phyloP scores from a whole-genome alignment of 2,329 filamentous ascomycete species.

The Geosmithia putterillii region DNA sequence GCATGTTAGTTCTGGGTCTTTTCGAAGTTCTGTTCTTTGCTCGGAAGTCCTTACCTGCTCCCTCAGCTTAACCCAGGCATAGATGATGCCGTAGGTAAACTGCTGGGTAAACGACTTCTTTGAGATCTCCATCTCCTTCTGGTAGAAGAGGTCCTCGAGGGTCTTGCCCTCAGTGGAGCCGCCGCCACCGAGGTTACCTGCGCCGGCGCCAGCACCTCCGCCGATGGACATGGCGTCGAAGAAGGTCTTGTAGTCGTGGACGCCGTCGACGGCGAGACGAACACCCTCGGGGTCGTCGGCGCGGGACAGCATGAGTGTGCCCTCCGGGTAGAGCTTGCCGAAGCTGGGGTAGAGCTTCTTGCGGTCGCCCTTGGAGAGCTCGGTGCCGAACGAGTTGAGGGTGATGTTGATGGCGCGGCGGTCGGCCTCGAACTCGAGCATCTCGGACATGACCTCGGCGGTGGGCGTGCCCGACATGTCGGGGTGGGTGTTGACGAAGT shows the following conservation, averaged over 20 bases:
- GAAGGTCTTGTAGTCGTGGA: slow-evolving; percentile 88
- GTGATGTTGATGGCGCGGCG: slow-evolving; percentile 97
- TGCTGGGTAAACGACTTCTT: slow-evolving; percentile 93
- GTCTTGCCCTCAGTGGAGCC: slow-evolving; percentile 74
- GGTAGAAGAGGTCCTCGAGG: slow-evolving; percentile 94
- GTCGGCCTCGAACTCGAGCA: slow-evolving; percentile 93
- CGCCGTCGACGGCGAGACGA: slow-evolving; percentile 81
- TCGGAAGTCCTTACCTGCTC: slow-evolving; percentile 70
- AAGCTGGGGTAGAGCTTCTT: slow-evolving; percentile 94
- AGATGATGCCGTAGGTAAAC: slow-evolving; percentile 90
- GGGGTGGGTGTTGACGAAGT: slow-evolving; percentile 81
- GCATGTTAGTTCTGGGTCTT: slow-evolving; percentile 9
- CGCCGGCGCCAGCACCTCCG: slow-evolving; percentile 54
- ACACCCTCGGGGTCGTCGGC: slow-evolving; percentile 95
- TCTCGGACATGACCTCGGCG: slow-evolving; percentile 87
- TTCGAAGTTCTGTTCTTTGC: too few relatives aligned
- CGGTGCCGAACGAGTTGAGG: slow-evolving; percentile 95
- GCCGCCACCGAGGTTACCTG: slow-evolving; percentile 75
- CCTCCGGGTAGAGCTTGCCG: slow-evolving; percentile 84
- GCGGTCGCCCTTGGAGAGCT: slow-evolving; percentile 83
- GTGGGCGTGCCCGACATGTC: slow-evolving; percentile 85
- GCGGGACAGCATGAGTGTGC: slow-evolving; percentile 84
- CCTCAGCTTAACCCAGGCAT: slow-evolving; percentile 93
- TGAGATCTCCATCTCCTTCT: slow-evolving; percentile 98
- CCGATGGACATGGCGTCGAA: slow-evolving; percentile 82